Evolutionary conservation across 2,329 filamentous ascomycete species (phyloP).

Genomic region (Tolypocladium cylindrosporum): DNA sequence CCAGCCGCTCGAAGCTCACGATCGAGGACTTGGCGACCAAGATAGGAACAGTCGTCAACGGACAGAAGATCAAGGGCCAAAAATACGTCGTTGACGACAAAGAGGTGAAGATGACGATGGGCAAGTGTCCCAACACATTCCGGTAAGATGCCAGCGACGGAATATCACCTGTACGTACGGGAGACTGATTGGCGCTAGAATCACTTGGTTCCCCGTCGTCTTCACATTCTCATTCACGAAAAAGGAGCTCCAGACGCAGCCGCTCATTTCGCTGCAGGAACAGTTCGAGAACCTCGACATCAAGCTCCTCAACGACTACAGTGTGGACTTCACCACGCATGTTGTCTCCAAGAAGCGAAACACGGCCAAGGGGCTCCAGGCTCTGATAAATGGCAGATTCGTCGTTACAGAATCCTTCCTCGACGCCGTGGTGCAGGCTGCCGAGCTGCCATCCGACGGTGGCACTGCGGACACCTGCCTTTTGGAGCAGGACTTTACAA

Average conservation of each 20-base stretch:
- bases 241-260: constrained; percentile 58
- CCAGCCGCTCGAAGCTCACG: constrained; percentile 57
- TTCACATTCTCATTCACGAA: constrained; percentile 63
- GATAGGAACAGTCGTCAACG: constrained; percentile 72
- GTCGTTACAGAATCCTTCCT: constrained; percentile 69
- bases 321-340: constrained; percentile 66
- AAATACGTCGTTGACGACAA: constrained; percentile 40
- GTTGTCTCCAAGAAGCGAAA: constrained; percentile 86
- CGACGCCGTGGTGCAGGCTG: constrained; percentile 56
- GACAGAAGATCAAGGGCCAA: constrained; percentile 54
- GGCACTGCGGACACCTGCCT: constrained; percentile 40
- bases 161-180: not conserved
- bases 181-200: constrained; percentile 29
- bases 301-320: constrained; percentile 69
- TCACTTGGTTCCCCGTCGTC: constrained; percentile 73
- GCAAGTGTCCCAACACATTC: constrained; percentile 56
- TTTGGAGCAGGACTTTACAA: constrained; percentile 72
- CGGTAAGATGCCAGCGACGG: constrained; percentile 26
- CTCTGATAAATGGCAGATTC: constrained; percentile 68
- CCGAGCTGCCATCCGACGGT: constrained; percentile 34
- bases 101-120: constrained; percentile 58
- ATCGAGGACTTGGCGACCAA: constrained; percentile 78
- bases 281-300: constrained; percentile 78
- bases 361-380: constrained; percentile 77
- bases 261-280: constrained; percentile 39